Conservation (phyloP, 495 filamentous ascomycete species). For the Immersiella caudata region DNA sequence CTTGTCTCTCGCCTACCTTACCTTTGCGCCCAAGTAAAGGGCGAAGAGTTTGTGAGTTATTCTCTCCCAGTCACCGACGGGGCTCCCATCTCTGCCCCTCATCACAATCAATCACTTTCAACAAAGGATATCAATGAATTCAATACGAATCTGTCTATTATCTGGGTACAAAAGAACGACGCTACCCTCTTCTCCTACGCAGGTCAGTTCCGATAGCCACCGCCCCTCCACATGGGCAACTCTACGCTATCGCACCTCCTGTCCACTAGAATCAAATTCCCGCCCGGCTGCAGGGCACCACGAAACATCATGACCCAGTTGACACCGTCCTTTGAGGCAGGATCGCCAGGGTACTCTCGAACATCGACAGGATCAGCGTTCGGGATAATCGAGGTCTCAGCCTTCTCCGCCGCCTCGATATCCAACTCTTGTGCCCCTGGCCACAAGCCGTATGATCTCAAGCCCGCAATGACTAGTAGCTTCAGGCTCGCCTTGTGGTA, state of each 20-base stretch:
- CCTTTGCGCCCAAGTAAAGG: neutral
- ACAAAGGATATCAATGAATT: too few relatives aligned
- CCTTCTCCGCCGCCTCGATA: conserved; percentile 2
- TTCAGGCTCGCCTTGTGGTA: conserved; percentile 8
- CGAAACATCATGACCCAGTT: conserved; percentile 25
- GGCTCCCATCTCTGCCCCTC: too few relatives aligned
- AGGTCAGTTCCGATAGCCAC: neutral
- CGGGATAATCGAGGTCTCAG: too few relatives aligned
- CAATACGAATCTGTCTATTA: too few relatives aligned
- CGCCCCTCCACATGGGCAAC: neutral
- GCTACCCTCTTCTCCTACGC: too few relatives aligned
- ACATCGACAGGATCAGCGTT: too few relatives aligned
- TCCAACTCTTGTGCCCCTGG: neutral
- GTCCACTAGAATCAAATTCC: conserved; percentile 27
- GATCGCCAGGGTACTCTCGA: neutral
- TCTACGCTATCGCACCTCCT: neutral
- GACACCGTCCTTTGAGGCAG: neutral
- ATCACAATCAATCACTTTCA: too few relatives aligned
- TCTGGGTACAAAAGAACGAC: too few relatives aligned
- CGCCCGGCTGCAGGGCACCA: conserved; percentile 26
- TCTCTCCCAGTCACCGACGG: too few relatives aligned
- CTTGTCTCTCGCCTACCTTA: neutral
- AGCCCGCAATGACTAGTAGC: conserved; percentile 28
- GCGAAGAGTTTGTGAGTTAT: too few relatives aligned
- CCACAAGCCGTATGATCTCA: conserved; percentile 15